Evolutionary conservation across 2,329 filamentous ascomycete species (phyloP), one percentile per base, ranked within the genome.

Genomic region (Neoarthrinium moseri): DNA sequence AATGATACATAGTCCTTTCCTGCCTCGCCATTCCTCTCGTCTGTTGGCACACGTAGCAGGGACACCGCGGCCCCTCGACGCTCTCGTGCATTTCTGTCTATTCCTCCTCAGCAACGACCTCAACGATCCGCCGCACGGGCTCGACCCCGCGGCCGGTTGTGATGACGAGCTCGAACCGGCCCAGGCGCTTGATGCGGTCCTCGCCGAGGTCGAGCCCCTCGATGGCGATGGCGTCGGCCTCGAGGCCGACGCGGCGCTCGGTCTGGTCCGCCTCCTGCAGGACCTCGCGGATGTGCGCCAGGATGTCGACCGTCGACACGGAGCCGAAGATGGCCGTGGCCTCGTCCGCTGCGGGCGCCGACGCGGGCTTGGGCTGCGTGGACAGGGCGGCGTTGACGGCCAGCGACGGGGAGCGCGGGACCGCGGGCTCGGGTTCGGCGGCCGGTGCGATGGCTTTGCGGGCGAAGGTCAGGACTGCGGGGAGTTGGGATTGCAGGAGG

Each of bases 121-220:
- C 55, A 12, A 73, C 53, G 12, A 50, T 44, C 48, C 62, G 63
- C 27, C 55, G 50, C 21, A 72, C 56, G 13, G 64, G 59, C 47
- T 61, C 53, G 13, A 65, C 15, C n/a, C 48, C 53, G 15, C 50
- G 58, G 4, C 59, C 63, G 12, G 62, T 46, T 12, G 52, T 43
- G 45, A 74, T 66, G 26, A 65, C 56, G 2, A 73, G 56, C 48
- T 70, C 61, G 54, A 64, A 73, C 23, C 57, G 59, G 24, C 71
- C 71, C 15, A 73, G 58, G 18, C 56, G 52, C 59, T 71, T 71
- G 55, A 73, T 59, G 43, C 68, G 63, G 53, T 71, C 66, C 40
- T 59, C 59, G 24, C 57, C 60, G 12, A 57, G 56, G 11, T 56
- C 60, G 12, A 64, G 51, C 18, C 65, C 62, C 5, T 57, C 2